phyloP scores from a whole-genome alignment of 179 eudicot species.

The Patellifolia procumbens region DNA sequence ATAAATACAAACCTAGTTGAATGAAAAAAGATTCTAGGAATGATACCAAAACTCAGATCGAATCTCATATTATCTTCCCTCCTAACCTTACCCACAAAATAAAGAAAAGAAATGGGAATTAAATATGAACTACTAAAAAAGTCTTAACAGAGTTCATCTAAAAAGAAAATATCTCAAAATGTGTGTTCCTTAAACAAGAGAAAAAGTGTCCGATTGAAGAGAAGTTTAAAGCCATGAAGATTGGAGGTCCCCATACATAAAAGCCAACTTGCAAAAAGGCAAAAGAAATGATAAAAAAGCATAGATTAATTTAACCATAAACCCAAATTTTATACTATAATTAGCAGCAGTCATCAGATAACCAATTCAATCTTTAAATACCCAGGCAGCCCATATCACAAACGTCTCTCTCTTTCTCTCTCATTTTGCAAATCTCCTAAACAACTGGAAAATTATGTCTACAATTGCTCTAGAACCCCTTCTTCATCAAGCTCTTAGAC shows the following conservation, averaged over 20 bases:
- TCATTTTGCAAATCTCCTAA: not conserved
- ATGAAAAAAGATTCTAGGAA: too few species aligned
- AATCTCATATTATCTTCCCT: too few species aligned
- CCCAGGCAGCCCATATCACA: too few species aligned
- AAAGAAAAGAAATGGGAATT: too few species aligned
- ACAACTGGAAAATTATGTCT: conserved; percentile 32
- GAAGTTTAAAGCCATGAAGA: not conserved
- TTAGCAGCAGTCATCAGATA: not conserved
- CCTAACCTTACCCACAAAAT: too few species aligned
- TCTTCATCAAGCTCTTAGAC: conserved; percentile 32
- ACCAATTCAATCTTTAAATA: conserved; percentile 4
- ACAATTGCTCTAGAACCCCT: conserved; percentile 44
- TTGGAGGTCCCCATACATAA: not conserved
- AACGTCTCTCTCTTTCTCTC: not conserved
- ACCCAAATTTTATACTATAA: not conserved
- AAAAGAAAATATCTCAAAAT: too few species aligned
- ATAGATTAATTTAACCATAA: not conserved
- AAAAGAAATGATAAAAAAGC: not conserved
- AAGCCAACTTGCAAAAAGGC: not conserved
- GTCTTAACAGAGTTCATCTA: too few species aligned
- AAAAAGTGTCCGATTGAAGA: not conserved
- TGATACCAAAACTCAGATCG: too few species aligned
- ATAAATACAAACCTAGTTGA: too few species aligned
- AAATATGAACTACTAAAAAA: too few species aligned
- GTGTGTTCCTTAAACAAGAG: not conserved